Conservation (phyloP, 2,329 filamentous ascomycete species). For the Fusarium sp. region DNA sequence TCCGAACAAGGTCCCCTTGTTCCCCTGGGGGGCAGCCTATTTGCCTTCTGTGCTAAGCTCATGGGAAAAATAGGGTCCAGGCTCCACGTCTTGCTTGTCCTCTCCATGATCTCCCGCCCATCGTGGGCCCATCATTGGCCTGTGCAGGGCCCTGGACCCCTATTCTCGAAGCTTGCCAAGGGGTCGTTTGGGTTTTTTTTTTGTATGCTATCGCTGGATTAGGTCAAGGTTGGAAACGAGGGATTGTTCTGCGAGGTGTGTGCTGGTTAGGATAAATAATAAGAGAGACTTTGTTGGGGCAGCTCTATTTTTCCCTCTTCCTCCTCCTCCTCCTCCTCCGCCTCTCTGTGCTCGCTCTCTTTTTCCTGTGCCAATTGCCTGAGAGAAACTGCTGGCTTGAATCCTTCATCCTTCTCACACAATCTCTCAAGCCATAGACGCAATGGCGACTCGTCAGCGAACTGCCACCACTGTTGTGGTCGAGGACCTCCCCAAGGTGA, state of each 20-base stretch:
- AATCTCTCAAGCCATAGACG: conserved; percentile 3
- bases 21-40: conserved; percentile 7
- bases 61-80: conserved; percentile 4
- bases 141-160: conserved; percentile 38
- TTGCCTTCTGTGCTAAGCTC: conserved; percentile 27
- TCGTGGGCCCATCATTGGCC: conserved; percentile 39
- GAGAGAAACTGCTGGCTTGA: neutral
- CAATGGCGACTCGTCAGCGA: conserved; percentile 44
- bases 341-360: neutral
- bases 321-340: neutral
- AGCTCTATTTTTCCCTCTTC: conserved; percentile 2
- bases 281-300: conserved; percentile 19
- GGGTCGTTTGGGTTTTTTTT: neutral
- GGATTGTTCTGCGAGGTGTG: neutral
- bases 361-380: neutral
- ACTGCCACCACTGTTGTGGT: conserved; percentile 41
- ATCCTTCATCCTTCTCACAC: conserved; percentile 5
- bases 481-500: conserved; percentile 34
- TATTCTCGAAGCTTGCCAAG: conserved; percentile 30
- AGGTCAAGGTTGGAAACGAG: conserved; percentile 31
- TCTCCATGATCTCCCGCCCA: conserved; percentile 43
- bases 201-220: conserved; percentile 40
- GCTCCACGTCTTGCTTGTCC: conserved; percentile 12
- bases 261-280: neutral
- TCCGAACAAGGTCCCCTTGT: conserved; percentile 24